Percentiles rank a stretch among this genome's conserved stretches.
Conservation (phyloP, 306 rosid species). For the barrel medic (Medicago truncatula) region DNA sequence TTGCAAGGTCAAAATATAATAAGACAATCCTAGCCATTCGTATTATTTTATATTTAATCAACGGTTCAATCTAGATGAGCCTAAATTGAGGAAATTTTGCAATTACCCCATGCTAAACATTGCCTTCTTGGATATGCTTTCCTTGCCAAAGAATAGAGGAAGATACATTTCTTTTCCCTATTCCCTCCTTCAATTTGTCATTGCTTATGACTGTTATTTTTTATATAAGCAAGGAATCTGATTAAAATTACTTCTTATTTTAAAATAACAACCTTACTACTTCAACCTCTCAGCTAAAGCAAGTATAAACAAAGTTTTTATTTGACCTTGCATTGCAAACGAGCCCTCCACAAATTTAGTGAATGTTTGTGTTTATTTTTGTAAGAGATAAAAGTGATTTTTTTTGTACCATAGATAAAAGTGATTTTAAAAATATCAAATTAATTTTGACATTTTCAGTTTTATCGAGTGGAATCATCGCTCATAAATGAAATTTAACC, state of each 20-base stretch:
- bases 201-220: slow-evolving; percentile 1
- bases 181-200: slow-evolving; percentile 18
- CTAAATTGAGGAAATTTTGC: no score
- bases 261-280: not conserved
- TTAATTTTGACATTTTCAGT: not conserved
- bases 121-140: no score
- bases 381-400: not conserved
- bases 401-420: not conserved
- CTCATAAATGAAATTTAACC: no score
- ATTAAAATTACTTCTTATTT: slow-evolving; percentile 13
- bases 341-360: slow-evolving; percentile 25
- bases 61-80: no score
- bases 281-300: not conserved
- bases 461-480: not conserved
- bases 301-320: no score
- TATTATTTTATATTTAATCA: no score
- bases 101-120: no score
- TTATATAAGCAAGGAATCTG: slow-evolving; percentile 38
- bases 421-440: not conserved
- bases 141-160: slow-evolving; percentile 38
- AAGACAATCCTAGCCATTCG: no score
- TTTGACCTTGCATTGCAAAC: not conserved
- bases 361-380: not conserved
- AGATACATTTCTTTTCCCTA: slow-evolving; percentile 44
- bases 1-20: no score